These are phyloP conservation scores for Dictyophora rubrovolvata DNA, from an alignment of 768 basidiomycete species.

Conservation along the genomic window DNA sequence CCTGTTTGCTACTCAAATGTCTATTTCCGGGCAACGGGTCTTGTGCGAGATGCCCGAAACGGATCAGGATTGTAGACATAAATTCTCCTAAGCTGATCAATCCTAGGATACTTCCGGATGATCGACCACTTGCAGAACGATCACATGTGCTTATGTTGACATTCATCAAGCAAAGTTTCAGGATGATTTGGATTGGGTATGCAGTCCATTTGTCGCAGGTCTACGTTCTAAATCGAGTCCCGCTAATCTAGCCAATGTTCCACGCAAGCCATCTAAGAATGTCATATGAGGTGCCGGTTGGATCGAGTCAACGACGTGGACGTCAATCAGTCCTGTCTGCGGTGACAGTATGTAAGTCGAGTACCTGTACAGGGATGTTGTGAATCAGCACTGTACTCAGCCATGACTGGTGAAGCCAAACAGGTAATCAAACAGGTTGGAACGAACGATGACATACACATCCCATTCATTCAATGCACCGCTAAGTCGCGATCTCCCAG, in stretches of 20 bases:
- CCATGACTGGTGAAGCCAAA: neutral
- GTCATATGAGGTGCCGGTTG: conserved; percentile 65
- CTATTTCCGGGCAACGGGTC: neutral
- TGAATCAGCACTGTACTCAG: neutral
- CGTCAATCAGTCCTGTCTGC: conserved; percentile 46
- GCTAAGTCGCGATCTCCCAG: conserved; percentile 54
- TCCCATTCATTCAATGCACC: conserved; percentile 59
- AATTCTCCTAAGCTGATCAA: neutral
- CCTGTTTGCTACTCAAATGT: neutral
- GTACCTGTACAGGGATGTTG: conserved; percentile 29
- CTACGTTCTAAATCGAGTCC: neutral
- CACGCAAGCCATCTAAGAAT: conserved; percentile 52
- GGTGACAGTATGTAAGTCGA: conserved; percentile 72
- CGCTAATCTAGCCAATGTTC: conserved; percentile 16
- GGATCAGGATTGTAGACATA: neutral
- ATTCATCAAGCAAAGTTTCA: neutral
- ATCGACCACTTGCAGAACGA: neutral
- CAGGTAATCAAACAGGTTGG: neutral
- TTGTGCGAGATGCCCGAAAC: neutral
- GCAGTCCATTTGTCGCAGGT: neutral
- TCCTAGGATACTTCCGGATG: neutral
- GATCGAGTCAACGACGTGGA: conserved; percentile 66
- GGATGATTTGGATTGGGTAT: neutral
- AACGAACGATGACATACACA: conserved; percentile 38
- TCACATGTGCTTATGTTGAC: neutral